phyloP scores from a whole-genome alignment of 345 rosid species.

The Odontarrhena argentea region DNA sequence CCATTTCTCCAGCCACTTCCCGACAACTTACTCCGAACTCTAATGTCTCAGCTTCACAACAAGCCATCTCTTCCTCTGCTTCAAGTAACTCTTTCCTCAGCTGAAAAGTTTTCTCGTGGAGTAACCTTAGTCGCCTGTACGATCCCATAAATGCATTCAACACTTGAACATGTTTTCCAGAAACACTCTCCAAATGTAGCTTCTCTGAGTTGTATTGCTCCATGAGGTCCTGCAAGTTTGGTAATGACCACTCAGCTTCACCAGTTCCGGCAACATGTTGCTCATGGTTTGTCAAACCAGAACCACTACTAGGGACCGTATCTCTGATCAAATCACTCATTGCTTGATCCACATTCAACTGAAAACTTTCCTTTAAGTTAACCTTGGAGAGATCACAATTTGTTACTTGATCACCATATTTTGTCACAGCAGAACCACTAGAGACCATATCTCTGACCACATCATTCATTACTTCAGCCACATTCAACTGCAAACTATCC shows the following conservation, averaged over 20 bases:
- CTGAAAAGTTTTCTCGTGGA: conserved; percentile 35
- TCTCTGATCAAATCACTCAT: not conserved
- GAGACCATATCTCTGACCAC: conserved; percentile 24
- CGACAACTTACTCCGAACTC: conserved; percentile 26
- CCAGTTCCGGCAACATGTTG: conserved; percentile 9
- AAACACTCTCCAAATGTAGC: conserved; percentile 37
- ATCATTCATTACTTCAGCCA: conserved; percentile 19
- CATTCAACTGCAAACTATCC: not conserved
- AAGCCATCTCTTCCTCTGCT: conserved; percentile 39
- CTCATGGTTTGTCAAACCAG: conserved; percentile 3
- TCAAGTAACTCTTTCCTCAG: conserved; percentile 33
- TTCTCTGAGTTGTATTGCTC: conserved; percentile 34
- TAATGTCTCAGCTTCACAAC: conserved; percentile 46
- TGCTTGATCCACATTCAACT: too few species aligned
- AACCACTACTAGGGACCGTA: not conserved
- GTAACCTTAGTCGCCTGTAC: conserved; percentile 20
- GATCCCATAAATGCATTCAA: conserved; percentile 38
- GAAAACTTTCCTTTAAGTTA: too few species aligned
- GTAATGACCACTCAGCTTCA: conserved; percentile 27
- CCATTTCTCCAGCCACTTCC: conserved; percentile 33
- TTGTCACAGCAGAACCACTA: conserved; percentile 5
- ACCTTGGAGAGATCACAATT: too few species aligned
- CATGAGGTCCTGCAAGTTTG: conserved; percentile 36
- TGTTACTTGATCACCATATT: too few species aligned
- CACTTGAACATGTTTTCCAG: conserved; percentile 38